Conservation (phyloP, 257 asterid species). For the Rehmannia glutinosa region DNA sequence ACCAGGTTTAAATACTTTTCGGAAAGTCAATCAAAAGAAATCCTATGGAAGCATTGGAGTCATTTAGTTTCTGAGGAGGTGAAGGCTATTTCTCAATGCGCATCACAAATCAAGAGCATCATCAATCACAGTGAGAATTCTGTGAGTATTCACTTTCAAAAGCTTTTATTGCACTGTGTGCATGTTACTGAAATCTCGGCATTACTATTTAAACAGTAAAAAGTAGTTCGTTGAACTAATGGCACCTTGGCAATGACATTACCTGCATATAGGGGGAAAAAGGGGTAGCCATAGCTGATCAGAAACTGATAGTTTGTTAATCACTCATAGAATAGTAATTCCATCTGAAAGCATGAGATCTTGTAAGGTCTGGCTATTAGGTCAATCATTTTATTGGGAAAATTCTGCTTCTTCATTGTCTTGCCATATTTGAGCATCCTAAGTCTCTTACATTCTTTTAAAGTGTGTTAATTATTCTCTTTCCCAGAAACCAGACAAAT, state of each 20-base stretch:
- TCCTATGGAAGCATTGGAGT: conserved; percentile 47
- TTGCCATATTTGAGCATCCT: background rate
- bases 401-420: conserved; percentile 8
- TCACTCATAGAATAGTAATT: background rate
- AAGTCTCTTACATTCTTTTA: background rate
- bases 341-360: conserved; percentile 12
- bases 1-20: conserved; percentile 32
- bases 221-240: background rate
- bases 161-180: conserved; percentile 4
- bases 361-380: background rate
- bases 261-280: background rate
- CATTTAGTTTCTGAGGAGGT: conserved; percentile 76
- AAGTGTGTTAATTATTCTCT: background rate
- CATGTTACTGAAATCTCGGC: conserved; percentile 11
- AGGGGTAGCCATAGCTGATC: background rate
- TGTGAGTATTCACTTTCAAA: conserved; percentile 41
- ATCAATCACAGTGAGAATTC: conserved; percentile 32
- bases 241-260: background rate
- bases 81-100: conserved; percentile 76
- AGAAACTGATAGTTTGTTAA: conserved; percentile 7
- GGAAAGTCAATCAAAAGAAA: conserved; percentile 58
- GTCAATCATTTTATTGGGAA: background rate
- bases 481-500: background rate
- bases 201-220: conserved; percentile 3
- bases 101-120: conserved; percentile 56